Evolutionary conservation across 208 protist species (phyloP).

Genomic region (Entamoeba moshkovskii): DNA sequence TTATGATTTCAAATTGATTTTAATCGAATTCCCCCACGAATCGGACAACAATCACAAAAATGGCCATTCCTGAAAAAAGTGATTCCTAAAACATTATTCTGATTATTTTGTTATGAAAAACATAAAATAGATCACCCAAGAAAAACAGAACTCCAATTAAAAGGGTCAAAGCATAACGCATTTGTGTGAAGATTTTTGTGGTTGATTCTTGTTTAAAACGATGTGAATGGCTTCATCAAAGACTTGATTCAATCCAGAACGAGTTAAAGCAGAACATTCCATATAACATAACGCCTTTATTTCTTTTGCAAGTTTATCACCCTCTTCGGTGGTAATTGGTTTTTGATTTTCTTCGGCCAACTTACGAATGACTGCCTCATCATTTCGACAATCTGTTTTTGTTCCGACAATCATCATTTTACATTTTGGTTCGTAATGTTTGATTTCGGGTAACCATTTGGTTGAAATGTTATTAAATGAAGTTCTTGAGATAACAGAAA

Average conservation of each 20-base stretch:
- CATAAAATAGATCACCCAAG: too few relatives aligned
- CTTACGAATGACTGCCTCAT: conserved; percentile 37
- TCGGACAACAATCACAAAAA: too few relatives aligned
- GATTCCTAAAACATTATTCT: too few relatives aligned
- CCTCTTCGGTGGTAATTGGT: conserved; percentile 30
- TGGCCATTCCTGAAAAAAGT: too few relatives aligned
- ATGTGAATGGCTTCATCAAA: conserved; percentile 54
- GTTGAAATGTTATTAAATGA: conserved; percentile 53
- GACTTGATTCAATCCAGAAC: conserved; percentile 55
- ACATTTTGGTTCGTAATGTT: conserved; percentile 18
- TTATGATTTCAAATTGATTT: too few relatives aligned
- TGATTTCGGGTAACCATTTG: conserved; percentile 38
- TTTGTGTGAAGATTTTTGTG: too few relatives aligned
- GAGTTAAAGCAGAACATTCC: conserved; percentile 38
- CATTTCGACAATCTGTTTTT: conserved; percentile 42
- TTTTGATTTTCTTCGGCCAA: conserved; percentile 33
- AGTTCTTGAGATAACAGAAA: conserved; percentile 44
- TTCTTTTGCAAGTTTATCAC: conserved; percentile 24
- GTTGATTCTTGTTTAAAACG: conserved; percentile 30
- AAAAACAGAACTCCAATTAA: too few relatives aligned
- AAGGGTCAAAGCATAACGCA: too few relatives aligned
- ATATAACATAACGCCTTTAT: neutral
- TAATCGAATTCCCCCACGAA: too few relatives aligned
- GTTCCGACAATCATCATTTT: conserved; percentile 49
- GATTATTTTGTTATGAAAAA: too few relatives aligned